These are phyloP conservation scores for Colletotrichum horii DNA, from an alignment of 2,329 filamentous ascomycete species.

Conservation along the genomic window DNA sequence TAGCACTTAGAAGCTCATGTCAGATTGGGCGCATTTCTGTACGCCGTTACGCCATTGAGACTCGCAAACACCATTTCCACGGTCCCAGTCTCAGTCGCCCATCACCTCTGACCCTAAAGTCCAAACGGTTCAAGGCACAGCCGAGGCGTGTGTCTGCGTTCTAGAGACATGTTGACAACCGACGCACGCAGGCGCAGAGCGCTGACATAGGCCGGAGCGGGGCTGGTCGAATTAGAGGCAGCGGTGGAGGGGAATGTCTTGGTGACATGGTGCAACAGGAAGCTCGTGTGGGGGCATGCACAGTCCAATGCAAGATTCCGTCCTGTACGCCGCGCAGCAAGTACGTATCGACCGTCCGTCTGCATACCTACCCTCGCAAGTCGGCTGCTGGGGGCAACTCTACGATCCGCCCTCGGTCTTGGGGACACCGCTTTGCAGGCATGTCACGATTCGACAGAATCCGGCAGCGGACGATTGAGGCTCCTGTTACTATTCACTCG, in stretches of 20 bases:
- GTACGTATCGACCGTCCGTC: neutral
- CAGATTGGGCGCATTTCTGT: neutral
- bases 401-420: neutral
- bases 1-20: neutral
- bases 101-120: neutral
- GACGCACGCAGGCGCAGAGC: neutral
- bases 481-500: neutral
- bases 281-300: slow-evolving; percentile 14
- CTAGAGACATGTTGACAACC: neutral
- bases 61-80: neutral
- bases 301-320: slow-evolving; percentile 21
- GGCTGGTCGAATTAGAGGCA: neutral
- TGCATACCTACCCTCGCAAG: neutral
- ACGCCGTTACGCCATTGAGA: neutral
- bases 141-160: neutral
- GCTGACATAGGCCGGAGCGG: neutral
- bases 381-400: neutral
- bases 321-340: slow-evolving; percentile 8
- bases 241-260: neutral
- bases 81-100: neutral
- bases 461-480: neutral
- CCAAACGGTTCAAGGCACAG: neutral
- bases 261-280: neutral
- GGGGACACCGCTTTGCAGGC: neutral
- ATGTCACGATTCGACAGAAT: neutral